Evolutionary conservation across 805 yeast species (phyloP).

Genomic region (Teunomyces cretensis): DNA sequence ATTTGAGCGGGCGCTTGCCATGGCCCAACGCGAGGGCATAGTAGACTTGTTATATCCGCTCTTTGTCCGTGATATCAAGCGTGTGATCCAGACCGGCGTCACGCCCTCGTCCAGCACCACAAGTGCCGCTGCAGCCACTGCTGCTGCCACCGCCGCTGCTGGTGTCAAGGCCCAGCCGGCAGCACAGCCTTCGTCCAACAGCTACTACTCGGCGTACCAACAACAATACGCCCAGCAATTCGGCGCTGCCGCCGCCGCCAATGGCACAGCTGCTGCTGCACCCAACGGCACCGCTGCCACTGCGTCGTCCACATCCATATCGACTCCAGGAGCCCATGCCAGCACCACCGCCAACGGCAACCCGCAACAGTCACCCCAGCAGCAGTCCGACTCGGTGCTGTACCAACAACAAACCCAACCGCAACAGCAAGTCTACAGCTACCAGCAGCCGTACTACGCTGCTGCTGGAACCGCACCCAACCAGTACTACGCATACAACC

Average conservation of each 20-base stretch:
- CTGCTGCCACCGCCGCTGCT: slow-evolving; percentile 15
- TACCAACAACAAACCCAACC: slow-evolving; percentile 4
- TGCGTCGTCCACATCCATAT: no score
- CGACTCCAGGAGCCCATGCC: background rate
- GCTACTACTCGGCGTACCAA: slow-evolving; percentile 4
- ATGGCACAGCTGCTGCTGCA: background rate
- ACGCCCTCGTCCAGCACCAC: slow-evolving; percentile 27
- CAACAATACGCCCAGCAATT: slow-evolving; percentile 5
- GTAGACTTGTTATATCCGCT: slow-evolving; percentile 31
- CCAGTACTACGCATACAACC: slow-evolving; percentile 22
- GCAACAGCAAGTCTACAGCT: slow-evolving; percentile 18
- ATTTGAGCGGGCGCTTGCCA: slow-evolving; percentile 74
- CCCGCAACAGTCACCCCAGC: slow-evolving; percentile 11
- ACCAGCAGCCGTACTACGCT: slow-evolving; percentile 21
- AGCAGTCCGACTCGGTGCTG: slow-evolving; percentile 7
- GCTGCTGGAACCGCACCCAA: slow-evolving; percentile 13
- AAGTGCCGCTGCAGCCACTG: slow-evolving; percentile 14
- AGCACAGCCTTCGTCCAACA: slow-evolving; percentile 10
- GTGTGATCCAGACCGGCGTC: slow-evolving; percentile 47
- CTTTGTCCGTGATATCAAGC: slow-evolving; percentile 66
- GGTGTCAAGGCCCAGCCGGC: slow-evolving; percentile 11
- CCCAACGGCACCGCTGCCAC: no score
- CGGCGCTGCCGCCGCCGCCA: background rate
- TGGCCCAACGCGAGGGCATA: slow-evolving; percentile 77
- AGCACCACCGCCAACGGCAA: slow-evolving; percentile 8